Evolutionary conservation across 2,329 filamentous ascomycete species (phyloP), one percentile per base, ranked within the genome.

Genomic region (Colletotrichum sp.): DNA sequence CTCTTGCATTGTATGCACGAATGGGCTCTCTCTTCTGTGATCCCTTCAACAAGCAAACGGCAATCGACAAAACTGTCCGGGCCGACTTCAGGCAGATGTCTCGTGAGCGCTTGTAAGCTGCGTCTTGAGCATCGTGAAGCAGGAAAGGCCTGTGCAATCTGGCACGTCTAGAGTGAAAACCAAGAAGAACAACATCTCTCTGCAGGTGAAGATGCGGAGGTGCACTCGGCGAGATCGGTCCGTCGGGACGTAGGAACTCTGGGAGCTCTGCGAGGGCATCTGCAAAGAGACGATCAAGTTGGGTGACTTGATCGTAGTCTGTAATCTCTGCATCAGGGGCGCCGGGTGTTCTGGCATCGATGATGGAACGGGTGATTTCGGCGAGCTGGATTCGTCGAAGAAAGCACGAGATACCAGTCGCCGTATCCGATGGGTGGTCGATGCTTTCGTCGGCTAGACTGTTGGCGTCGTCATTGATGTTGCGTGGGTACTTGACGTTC

Each of bases 401-500:
- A 32, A 85, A 83, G 66, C 84, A 85, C 2, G 85, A 85, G 69
- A 85, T 80, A 24, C 79, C 80, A 0, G 86, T 87, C 1, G 81
- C 77, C n/a, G 83, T 78, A 13, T 80, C 79, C 1, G 80, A 68
- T 0, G 85, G 83, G 18, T 81, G 80, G 3, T 80, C 81, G 8
- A 85, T 34, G 4, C 80, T 75, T 9, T 83, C 80, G 16, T 79
- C 72, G 3, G 79, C 80, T 5, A 82, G 80, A 9, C 81, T 76
- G 15, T 86, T 79, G 36, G 86, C 85, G 55, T 81, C 80, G 49
- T 87, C 85, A 49, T 87, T 81, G 9, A 84, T 80, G 67, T 87
- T 85, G 2, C 83, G 81, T 6, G 86, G 85, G 59, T 83, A 83
- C 5, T 81, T 82, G 5, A 88, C 83, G 15, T 80, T 80, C 81